A percentile compares a stretch with the other conserved stretches of the same genome.
These are phyloP conservation scores for Chlorella sp. DNA, from an alignment of 139 green algal species.

Conservation along the genomic window DNA sequence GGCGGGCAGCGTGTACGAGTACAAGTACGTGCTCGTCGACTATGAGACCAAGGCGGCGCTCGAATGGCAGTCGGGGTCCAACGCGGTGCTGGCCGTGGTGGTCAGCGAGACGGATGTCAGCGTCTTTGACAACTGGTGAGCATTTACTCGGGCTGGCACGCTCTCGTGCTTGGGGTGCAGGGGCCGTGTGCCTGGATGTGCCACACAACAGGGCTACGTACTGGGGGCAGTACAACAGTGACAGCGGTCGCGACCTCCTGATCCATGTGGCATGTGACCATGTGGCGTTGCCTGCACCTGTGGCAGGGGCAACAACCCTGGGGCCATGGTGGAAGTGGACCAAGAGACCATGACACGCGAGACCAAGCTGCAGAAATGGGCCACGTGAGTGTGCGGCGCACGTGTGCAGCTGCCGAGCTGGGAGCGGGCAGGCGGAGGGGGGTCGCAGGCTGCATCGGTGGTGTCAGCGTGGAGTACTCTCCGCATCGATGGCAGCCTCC, in stretches of 20 bases:
- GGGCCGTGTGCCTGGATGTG: too few relatives aligned
- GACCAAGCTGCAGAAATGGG: constrained; percentile 12
- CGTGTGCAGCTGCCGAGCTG: too few relatives aligned
- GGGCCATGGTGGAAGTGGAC: constrained; percentile 11
- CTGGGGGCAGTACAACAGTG: too few relatives aligned
- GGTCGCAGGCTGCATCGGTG: too few relatives aligned
- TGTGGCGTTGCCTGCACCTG: too few relatives aligned
- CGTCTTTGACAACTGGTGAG: constrained; percentile 33
- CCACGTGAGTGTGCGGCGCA: not conserved
- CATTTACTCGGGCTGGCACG: too few relatives aligned
- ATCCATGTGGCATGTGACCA: too few relatives aligned
- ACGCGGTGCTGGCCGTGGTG: constrained; percentile 25
- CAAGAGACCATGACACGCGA: constrained; percentile 6
- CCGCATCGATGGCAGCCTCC: too few relatives aligned
- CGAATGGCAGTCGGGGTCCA: constrained; percentile 30
- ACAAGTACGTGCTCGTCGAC: constrained; percentile 44
- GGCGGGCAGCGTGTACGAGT: constrained; percentile 30
- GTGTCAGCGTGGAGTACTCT: too few relatives aligned
- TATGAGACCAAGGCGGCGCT: constrained; percentile 22
- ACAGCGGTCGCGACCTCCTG: too few relatives aligned
- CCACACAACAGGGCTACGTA: too few relatives aligned
- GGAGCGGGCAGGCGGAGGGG: too few relatives aligned
- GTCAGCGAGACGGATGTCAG: constrained; percentile 21
- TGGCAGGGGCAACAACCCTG: constrained; percentile 8
- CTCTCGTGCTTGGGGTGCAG: not conserved